phyloP scores from a whole-genome alignment of 352 stramenopile genomes.

The Thraustochytrium sp. region DNA sequence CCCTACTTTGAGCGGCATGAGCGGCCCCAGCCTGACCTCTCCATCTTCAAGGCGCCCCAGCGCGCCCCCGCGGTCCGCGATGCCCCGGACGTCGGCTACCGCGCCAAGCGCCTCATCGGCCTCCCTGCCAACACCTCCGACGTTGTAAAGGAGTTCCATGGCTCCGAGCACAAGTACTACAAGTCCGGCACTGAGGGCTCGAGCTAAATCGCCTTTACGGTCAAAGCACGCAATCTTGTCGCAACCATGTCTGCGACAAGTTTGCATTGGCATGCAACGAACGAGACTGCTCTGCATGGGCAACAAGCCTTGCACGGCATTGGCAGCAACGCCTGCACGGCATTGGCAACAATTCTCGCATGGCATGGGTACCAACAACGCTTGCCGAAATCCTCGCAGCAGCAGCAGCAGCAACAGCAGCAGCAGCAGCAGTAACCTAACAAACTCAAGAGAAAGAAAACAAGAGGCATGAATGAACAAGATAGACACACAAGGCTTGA shows the following conservation, averaged over 20 bases:
- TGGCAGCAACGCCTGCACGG: no score
- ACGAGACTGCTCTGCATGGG: no score
- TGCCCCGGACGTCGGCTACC: not conserved
- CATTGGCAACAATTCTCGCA: no score
- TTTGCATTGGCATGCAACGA: no score
- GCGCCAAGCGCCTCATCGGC: not conserved
- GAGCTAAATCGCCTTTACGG: not conserved
- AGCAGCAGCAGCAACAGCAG: not conserved
- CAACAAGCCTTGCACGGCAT: no score
- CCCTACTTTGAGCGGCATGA: not conserved
- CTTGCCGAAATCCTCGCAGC: not conserved
- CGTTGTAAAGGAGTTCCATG: slow-evolving; percentile 2
- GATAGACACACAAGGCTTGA: not conserved
- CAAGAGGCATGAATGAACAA: not conserved
- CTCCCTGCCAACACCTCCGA: not conserved
- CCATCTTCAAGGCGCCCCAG: not conserved
- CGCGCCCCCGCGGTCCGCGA: not conserved
- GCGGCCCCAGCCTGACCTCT: not conserved
- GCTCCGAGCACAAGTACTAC: slow-evolving; percentile 2
- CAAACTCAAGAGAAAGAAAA: not conserved
- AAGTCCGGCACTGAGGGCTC: not conserved
- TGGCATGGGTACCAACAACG: not conserved
- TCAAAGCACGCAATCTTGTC: not conserved
- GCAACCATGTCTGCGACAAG: not conserved
- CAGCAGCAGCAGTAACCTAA: not conserved